These are phyloP conservation scores for Fusarium miscanthi DNA, from an alignment of 2,329 filamentous ascomycete genomes.

Conservation along the genomic window DNA sequence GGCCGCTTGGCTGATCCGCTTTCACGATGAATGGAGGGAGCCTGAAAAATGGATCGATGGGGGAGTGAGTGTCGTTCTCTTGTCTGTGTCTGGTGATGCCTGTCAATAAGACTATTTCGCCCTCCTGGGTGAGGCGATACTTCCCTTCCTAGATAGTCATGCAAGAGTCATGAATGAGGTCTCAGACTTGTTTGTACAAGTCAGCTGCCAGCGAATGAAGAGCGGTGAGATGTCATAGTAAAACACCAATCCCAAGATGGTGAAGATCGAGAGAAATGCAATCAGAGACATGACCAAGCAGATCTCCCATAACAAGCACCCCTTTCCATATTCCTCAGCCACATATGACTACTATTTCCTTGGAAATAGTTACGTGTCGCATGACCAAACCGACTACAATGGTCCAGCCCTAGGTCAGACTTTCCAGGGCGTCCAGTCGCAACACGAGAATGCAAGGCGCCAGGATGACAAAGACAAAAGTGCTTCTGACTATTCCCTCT, in stretches of 20 bases:
- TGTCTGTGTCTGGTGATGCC: constrained; percentile 4
- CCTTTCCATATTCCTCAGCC: constrained; percentile 5
- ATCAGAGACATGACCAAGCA: constrained; percentile 2
- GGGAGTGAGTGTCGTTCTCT: constrained; percentile 10
- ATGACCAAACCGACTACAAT: constrained; percentile 14
- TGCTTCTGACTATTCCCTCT: constrained; percentile 6
- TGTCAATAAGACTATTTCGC: not conserved
- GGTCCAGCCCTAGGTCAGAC: not conserved
- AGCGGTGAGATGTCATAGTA: constrained; percentile 25
- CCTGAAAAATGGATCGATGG: constrained; percentile 8
- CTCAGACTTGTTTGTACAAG: not conserved
- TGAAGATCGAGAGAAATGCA: constrained; percentile 1
- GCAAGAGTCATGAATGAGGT: not conserved
- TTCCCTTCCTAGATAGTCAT: not conserved
- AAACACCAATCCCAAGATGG: constrained; percentile 7
- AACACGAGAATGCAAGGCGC: not conserved
- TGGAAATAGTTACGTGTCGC: not conserved
- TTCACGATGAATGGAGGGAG: constrained; percentile 1
- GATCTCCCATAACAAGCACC: not conserved
- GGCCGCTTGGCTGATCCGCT: constrained; percentile 23
- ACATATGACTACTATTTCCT: not conserved
- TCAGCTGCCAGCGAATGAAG: constrained; percentile 2
- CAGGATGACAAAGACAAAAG: constrained; percentile 13
- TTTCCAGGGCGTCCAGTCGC: constrained; percentile 23
- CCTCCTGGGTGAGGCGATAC: not conserved